These are phyloP conservation scores for Oemleria cerasiformis DNA, from an alignment of 306 rosid species.

Conservation along the genomic window DNA sequence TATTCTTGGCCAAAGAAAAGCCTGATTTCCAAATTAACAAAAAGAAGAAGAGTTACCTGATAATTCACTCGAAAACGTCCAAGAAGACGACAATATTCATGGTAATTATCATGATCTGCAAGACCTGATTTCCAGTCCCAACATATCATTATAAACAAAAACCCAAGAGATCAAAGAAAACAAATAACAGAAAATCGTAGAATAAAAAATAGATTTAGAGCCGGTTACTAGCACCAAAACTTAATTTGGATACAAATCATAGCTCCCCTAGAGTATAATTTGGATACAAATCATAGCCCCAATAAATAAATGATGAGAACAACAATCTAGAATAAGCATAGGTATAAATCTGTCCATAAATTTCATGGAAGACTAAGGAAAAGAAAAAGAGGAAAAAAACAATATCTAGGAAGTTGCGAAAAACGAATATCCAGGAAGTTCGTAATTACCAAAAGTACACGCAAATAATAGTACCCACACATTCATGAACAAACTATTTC, in stretches of 20 bases:
- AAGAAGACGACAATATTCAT: slow-evolving; percentile 97
- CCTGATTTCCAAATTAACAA: slow-evolving; percentile 14
- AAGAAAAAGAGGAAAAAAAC: neutral
- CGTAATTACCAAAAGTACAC: neutral
- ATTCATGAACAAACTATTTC: neutral
- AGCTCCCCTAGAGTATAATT: neutral
- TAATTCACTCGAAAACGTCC: slow-evolving; percentile 96
- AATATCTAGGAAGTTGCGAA: neutral
- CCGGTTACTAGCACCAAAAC: neutral
- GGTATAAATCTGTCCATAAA: neutral
- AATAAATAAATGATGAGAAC: neutral
- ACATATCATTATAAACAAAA: slow-evolving; percentile 27
- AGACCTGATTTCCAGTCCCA: slow-evolving; percentile 60
- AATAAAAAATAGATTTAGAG: slow-evolving; percentile 10
- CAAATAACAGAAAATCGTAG: slow-evolving; percentile 3
- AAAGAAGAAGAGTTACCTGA: slow-evolving; percentile 52
- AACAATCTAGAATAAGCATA: neutral
- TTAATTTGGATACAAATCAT: neutral
- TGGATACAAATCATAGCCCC: neutral
- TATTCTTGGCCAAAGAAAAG: slow-evolving; percentile 12
- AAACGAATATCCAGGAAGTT: neutral
- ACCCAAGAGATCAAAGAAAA: slow-evolving; percentile 8
- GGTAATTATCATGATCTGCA: slow-evolving; percentile 97
- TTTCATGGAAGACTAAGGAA: neutral
- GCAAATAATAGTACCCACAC: neutral